Evolutionary conservation across 805 yeast species (phyloP).

Genomic region (Metschnikowia kunwiensis): DNA sequence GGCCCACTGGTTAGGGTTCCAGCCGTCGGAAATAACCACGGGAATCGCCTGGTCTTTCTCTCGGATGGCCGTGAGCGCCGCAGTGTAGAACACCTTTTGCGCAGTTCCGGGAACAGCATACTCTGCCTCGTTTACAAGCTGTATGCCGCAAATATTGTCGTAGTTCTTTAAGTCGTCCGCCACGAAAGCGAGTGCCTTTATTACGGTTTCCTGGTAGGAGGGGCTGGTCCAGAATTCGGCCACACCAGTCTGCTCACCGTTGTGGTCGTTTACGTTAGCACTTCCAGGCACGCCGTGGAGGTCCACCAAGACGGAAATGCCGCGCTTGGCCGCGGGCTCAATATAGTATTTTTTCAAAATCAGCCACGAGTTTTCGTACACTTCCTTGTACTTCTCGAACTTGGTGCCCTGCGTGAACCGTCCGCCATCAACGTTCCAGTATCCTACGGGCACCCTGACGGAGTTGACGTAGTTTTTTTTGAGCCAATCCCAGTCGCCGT

Average conservation of each 20-base stretch:
- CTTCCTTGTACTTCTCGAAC: slow-evolving; percentile 50
- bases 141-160: slow-evolving; percentile 78
- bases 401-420: slow-evolving; percentile 55
- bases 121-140: slow-evolving; percentile 80
- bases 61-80: slow-evolving; percentile 62
- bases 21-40: slow-evolving; percentile 83
- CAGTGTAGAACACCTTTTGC: slow-evolving; percentile 59
- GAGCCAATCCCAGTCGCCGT: slow-evolving; percentile 80
- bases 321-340: slow-evolving; percentile 53
- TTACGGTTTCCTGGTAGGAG: slow-evolving; percentile 41
- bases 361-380: slow-evolving; percentile 73
- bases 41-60: slow-evolving; percentile 56
- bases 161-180: slow-evolving; percentile 53
- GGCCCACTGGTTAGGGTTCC: slow-evolving; percentile 83
- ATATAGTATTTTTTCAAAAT: slow-evolving; percentile 52
- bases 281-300: slow-evolving; percentile 91
- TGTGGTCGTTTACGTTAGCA: slow-evolving; percentile 81
- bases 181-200: slow-evolving; percentile 53
- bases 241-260: slow-evolving; percentile 59
- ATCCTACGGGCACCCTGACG: slow-evolving; percentile 85
- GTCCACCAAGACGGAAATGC: slow-evolving; percentile 77
- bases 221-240: slow-evolving; percentile 63
- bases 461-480: slow-evolving; percentile 65
- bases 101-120: slow-evolving; percentile 51
- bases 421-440: slow-evolving; percentile 80